Base-by-base conservation (phyloP, 2,329 filamentous ascomycete species). In the Penicillium sp. region DNA sequence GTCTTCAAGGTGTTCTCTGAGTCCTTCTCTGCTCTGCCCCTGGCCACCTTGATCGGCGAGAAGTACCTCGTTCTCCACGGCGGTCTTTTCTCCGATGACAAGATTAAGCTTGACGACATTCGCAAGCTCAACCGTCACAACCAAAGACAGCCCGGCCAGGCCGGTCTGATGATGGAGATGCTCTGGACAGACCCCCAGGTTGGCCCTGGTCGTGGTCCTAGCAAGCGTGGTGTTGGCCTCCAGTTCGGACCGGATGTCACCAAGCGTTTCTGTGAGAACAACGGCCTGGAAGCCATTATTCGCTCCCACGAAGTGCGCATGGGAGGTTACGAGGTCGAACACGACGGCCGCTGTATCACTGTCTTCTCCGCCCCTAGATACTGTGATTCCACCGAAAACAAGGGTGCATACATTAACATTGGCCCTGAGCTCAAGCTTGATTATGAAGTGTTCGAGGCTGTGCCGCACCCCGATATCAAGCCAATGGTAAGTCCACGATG, bases 161-260 rank as follows among this genome's bases (percentile, higher is more conserved):
- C 89, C 46, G 94, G 94, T 13, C 79, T 99, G 66, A 99, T 99
- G 94, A 99, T 99, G 94, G 94, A 99, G 77, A 99, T 99, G 94
- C 84, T 99, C 44, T 99, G 94, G 94, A 97, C 94, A 1, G 94
- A 99, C 71, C 94, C 94, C 2, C 94, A 99, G 73, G 83, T 89
- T 0, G 82, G 86, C 64, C 87, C 89, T 27, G 94, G 94, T 49
- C 87, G 94, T 64, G 91, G 92, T 8, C 94, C 94, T 43, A 96
- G 92, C 80, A 99, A 99, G 82, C 86, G 94, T 71, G 94, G 94
- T 63, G 93, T 99, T 18, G 94, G 94, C 49, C 84, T 97, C 77
- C 92, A 97, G 72, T 99, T 99, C 67, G 94, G 94, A 0, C 94
- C 94, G 0, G 94, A 99, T 71, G 86, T 99, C 55, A 99, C 94